Evolutionary conservation across 176 grass and related monocot species (phyloP).

Genomic region (Aegilops tauschii): DNA sequence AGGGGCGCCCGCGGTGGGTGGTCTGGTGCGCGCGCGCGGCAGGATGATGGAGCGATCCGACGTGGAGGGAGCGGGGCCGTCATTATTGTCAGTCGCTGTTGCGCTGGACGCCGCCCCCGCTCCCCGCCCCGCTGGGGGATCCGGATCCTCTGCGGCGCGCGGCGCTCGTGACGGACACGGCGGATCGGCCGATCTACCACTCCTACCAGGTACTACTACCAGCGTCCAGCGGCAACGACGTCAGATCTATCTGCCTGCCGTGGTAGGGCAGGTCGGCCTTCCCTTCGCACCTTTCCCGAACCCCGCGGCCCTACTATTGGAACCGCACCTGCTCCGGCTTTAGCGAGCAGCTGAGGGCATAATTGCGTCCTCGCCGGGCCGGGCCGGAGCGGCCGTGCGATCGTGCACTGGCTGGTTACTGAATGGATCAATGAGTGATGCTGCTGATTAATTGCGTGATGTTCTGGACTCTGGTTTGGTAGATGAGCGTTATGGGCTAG

Average conservation of each 20-base stretch:
- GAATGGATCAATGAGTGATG: background rate
- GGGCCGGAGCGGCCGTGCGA: background rate
- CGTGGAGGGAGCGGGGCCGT: conserved; percentile 11
- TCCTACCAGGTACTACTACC: background rate
- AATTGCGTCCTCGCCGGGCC: background rate
- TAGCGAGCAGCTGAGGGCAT: background rate
- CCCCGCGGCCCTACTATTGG: background rate
- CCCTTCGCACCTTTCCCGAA: background rate
- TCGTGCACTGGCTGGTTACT: background rate
- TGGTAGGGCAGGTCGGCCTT: background rate
- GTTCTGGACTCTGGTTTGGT: background rate
- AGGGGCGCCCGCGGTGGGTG: conserved; percentile 23
- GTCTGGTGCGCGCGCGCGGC: background rate
- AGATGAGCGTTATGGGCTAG: background rate
- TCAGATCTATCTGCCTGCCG: conserved; percentile 17
- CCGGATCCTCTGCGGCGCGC: conserved; percentile 20
- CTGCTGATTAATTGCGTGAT: background rate
- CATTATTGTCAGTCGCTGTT: conserved; percentile 51
- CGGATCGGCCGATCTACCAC: background rate
- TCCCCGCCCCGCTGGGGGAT: conserved; percentile 23
- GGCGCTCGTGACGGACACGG: background rate
- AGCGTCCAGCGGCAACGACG: conserved; percentile 7
- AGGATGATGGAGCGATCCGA: conserved; percentile 7
- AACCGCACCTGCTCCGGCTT: background rate
- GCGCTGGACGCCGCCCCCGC: conserved; percentile 12